Percentiles rank a stretch among this genome's conserved stretches.
These are phyloP conservation scores for Plasmodium chabaudi DNA, from an alignment of 169 alveolate species.

Conservation along the genomic window DNA sequence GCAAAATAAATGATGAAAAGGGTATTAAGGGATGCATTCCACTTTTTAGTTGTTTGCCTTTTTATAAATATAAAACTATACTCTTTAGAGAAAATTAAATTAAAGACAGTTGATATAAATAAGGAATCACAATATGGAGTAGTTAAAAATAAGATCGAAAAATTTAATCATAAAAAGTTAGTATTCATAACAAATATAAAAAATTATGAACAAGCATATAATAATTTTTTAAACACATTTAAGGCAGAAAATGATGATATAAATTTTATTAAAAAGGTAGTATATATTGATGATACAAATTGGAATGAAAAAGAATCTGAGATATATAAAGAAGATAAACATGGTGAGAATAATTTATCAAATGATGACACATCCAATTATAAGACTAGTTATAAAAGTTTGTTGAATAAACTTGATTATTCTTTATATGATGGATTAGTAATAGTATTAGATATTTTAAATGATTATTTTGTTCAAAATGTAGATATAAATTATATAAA, in stretches of 20 bases:
- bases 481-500: conserved; percentile 33
- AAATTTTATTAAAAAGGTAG: conserved; percentile 20
- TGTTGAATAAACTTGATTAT: neutral
- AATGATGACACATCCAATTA: neutral
- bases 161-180: conserved; percentile 25
- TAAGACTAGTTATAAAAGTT: neutral
- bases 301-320: neutral
- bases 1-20: conserved; percentile 8
- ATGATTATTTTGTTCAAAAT: conserved; percentile 22
- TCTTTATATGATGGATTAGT: conserved; percentile 57
- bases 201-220: conserved; percentile 8
- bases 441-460: conserved; percentile 26
- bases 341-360: neutral
- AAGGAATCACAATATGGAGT: conserved; percentile 7
- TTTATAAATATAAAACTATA: conserved; percentile 6
- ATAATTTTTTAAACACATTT: conserved; percentile 14
- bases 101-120: conserved; percentile 18
- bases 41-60: neutral
- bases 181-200: conserved; percentile 42
- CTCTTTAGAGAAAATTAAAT: conserved; percentile 16
- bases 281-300: neutral
- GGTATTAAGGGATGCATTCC: neutral
- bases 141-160: conserved; percentile 42
- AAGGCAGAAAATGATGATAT: neutral
- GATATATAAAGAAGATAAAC: neutral